Percentiles rank a stretch among this genome's conserved stretches.
These are phyloP conservation scores for Pulveroboletus sp. DNA, from an alignment of 1,284 basidiomycete genomes.

Conservation along the genomic window DNA sequence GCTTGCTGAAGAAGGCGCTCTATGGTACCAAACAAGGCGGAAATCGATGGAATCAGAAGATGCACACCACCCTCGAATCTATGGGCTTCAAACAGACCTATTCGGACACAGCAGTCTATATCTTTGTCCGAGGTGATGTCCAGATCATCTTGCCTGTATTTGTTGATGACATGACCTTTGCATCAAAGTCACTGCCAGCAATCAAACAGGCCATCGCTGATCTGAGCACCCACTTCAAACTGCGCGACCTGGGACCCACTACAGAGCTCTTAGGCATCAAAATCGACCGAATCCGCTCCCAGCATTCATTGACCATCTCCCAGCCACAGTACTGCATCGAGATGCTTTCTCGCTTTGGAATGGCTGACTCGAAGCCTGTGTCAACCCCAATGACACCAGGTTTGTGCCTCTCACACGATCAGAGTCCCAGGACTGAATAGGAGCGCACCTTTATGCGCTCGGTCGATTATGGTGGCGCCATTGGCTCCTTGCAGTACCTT, in stretches of 20 bases:
- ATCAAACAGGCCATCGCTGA: background rate
- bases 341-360: too few relatives aligned
- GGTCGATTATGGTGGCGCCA: too few relatives aligned
- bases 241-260: background rate
- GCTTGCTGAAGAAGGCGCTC: too few relatives aligned
- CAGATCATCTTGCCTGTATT: constrained; percentile 13
- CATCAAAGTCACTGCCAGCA: background rate
- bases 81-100: constrained; percentile 24
- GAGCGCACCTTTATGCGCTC: too few relatives aligned
- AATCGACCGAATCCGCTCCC: too few relatives aligned
- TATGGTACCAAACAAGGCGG: too few relatives aligned
- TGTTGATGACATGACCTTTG: background rate
- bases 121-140: constrained; percentile 2
- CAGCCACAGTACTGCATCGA: too few relatives aligned
- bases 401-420: too few relatives aligned
- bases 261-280: background rate
- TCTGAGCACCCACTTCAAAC: background rate
- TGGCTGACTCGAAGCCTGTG: background rate
- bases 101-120: background rate
- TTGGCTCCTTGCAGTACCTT: too few relatives aligned
- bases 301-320: too few relatives aligned
- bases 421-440: too few relatives aligned
- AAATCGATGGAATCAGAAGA: background rate
- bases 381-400: too few relatives aligned
- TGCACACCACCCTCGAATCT: constrained; percentile 6